These are phyloP conservation scores for Solanum piurae DNA, from an alignment of 257 asterid genomes.

Conservation along the genomic window DNA sequence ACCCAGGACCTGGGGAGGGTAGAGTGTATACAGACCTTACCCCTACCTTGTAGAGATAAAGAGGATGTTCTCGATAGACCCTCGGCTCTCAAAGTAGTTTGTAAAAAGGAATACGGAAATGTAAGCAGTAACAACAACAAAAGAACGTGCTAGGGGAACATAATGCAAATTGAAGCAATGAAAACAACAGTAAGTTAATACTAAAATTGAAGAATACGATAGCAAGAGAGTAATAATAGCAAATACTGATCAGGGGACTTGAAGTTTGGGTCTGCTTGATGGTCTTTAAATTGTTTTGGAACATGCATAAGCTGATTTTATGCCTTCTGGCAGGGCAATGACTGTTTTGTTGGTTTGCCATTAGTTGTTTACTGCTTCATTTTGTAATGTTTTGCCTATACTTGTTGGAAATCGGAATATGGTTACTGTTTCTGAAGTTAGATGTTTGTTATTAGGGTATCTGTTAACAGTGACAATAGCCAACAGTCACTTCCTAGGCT, in stretches of 20 bases:
- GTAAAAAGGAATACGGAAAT: not conserved
- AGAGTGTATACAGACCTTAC: not conserved
- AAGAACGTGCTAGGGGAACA: not conserved
- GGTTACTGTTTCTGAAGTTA: constrained; percentile 1
- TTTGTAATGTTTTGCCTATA: not conserved
- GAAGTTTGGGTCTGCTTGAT: not conserved
- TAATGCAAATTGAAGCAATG: not conserved
- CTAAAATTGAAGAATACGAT: not conserved
- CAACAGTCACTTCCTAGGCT: constrained; percentile 29
- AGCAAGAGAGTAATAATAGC: not conserved
- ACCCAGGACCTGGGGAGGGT: not conserved
- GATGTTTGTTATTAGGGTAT: constrained; percentile 9
- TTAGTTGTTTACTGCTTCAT: not conserved
- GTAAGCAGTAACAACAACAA: not conserved
- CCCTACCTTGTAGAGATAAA: not conserved
- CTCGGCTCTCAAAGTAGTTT: not conserved
- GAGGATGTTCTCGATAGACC: not conserved
- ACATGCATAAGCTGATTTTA: not conserved
- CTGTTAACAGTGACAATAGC: constrained; percentile 18
- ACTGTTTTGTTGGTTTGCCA: not conserved
- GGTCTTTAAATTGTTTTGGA: not conserved
- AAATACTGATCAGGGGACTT: not conserved
- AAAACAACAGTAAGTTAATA: not conserved
- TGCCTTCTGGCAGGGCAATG: not conserved
- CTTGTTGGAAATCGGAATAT: not conserved